A percentile compares a stretch with the other conserved stretches of the same genome.
phyloP scores from a whole-genome alignment of 1,284 basidiomycete species.

The Stereum hirsutum region DNA sequence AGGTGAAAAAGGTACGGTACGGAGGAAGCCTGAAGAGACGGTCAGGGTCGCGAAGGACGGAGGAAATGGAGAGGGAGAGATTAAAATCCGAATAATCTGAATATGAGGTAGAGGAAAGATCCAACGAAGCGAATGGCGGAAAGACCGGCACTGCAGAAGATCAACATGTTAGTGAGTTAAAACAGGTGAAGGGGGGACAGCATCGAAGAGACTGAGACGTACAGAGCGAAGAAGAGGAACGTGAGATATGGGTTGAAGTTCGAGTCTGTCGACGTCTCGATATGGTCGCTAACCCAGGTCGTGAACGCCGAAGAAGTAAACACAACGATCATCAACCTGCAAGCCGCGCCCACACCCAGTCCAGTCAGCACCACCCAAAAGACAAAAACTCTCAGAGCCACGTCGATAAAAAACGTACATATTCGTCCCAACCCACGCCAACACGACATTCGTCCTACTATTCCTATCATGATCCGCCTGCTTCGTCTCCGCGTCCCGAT shows the following conservation, averaged over 20 bases:
- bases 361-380: slow-evolving; percentile 3
- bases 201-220: slow-evolving; percentile 26
- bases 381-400: not conserved
- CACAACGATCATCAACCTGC: slow-evolving; percentile 65
- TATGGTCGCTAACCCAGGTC: slow-evolving; percentile 46
- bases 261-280: slow-evolving; percentile 34
- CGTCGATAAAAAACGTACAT: slow-evolving; percentile 37
- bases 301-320: slow-evolving; percentile 78
- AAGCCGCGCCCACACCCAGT: too few relatives aligned
- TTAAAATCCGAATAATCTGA: slow-evolving; percentile 55
- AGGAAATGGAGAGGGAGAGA: too few relatives aligned
- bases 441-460: slow-evolving; percentile 77
- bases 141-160: slow-evolving; percentile 52
- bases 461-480: slow-evolving; percentile 81
- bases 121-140: slow-evolving; percentile 74
- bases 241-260: slow-evolving; percentile 82
- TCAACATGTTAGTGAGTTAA: slow-evolving; percentile 3
- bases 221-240: slow-evolving; percentile 78
- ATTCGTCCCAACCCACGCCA: slow-evolving; percentile 81
- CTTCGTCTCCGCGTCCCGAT: slow-evolving; percentile 82
- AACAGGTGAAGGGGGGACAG: slow-evolving; percentile 3
- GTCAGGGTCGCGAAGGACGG: too few relatives aligned
- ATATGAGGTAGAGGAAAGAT: slow-evolving; percentile 68
- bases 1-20: too few relatives aligned
- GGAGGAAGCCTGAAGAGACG: too few relatives aligned